Evolutionary conservation across 495 filamentous ascomycete genomes (phyloP).

Genomic region (Clohesyomyces aquaticus): DNA sequence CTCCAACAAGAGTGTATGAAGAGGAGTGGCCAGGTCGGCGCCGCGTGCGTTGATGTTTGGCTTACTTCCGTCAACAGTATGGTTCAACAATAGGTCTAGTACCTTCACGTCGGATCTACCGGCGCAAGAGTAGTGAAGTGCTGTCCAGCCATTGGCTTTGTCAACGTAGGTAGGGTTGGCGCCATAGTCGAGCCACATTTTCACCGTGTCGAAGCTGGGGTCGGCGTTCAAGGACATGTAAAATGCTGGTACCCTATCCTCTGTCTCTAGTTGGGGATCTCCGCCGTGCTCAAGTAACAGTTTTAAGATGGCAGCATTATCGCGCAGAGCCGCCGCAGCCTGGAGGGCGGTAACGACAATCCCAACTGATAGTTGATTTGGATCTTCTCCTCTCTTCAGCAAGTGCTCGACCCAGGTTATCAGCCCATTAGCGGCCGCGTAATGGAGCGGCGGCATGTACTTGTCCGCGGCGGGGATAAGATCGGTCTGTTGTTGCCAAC

Average conservation of each 20-base stretch:
- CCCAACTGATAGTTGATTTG: not conserved
- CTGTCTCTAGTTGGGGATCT: not conserved
- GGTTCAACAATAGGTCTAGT: not conserved
- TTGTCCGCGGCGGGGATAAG: not conserved
- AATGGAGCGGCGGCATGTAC: not conserved
- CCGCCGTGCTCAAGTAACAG: not conserved
- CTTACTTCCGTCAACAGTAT: not conserved
- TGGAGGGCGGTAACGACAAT: not conserved
- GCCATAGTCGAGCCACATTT: not conserved
- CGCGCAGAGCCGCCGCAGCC: too few species aligned
- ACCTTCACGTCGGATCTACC: not conserved
- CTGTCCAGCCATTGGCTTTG: not conserved
- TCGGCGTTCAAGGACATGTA: not conserved
- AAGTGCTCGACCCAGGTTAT: conserved; percentile 8
- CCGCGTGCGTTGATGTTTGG: not conserved
- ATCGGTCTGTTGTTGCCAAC: not conserved
- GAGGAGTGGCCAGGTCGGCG: not conserved
- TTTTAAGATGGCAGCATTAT: not conserved
- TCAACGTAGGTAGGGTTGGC: not conserved
- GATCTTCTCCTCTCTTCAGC: not conserved
- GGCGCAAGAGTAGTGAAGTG: not conserved
- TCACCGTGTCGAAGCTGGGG: not conserved
- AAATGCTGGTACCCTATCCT: not conserved
- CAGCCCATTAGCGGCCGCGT: not conserved
- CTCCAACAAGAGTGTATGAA: not conserved